Evolutionary conservation across 495 filamentous ascomycete genomes (phyloP).

Genomic region (Hyaloscypha bicolor): DNA sequence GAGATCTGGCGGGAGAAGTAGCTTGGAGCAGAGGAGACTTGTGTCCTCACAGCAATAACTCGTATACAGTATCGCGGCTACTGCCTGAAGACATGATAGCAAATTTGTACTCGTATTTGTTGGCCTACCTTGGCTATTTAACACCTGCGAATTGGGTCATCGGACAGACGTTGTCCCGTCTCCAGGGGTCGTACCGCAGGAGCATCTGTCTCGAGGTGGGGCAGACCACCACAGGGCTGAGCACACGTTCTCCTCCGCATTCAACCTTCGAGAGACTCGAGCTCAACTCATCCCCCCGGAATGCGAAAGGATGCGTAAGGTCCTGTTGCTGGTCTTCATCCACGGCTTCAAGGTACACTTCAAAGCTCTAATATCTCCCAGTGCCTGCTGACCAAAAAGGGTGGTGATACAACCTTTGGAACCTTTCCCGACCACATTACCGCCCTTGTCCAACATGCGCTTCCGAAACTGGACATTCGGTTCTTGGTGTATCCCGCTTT

Average conservation of each 20-base stretch:
- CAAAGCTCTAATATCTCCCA: background rate
- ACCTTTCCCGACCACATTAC: constrained; percentile 75
- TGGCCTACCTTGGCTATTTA: too few species aligned
- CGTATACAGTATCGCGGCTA: background rate
- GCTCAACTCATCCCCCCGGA: constrained; percentile 30
- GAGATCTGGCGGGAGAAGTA: background rate
- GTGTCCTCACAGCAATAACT: too few species aligned
- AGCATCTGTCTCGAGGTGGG: background rate
- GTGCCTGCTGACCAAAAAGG: constrained; percentile 49
- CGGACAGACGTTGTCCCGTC: background rate
- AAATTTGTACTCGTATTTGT: too few species aligned
- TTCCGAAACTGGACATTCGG: constrained; percentile 73
- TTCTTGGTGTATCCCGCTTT: constrained; percentile 84
- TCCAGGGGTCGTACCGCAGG: too few species aligned
- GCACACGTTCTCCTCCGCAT: background rate
- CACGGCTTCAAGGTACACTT: constrained; percentile 82
- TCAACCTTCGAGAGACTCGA: background rate
- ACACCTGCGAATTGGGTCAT: background rate
- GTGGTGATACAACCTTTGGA: constrained; percentile 85
- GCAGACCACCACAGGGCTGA: too few species aligned
- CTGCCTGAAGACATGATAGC: background rate
- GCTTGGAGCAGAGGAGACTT: too few species aligned
- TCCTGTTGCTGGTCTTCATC: constrained; percentile 87
- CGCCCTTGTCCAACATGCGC: constrained; percentile 64
- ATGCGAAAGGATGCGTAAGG: constrained; percentile 70